Evolutionary conservation across 108 stramenopile species (phyloP).

Genomic region (Licmophora abbreviata): DNA sequence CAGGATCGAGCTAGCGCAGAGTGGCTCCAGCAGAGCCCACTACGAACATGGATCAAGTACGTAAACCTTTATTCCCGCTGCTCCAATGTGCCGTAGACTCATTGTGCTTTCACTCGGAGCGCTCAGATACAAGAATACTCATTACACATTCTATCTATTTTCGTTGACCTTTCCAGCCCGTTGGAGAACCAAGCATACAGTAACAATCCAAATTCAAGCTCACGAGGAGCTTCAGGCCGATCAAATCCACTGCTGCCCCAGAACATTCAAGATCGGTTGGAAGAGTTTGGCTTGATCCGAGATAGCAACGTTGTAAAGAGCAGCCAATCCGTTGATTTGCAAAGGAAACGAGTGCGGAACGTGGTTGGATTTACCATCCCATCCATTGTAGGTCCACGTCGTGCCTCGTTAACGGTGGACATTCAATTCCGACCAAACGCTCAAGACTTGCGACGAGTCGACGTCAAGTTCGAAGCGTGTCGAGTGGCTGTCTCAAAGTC

Average conservation of each 20-base stretch:
- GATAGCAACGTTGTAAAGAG: conserved; percentile 29
- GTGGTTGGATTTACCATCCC: conserved; percentile 49
- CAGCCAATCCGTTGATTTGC: conserved; percentile 67
- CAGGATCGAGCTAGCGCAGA: conserved; percentile 37
- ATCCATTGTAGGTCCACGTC: conserved; percentile 16
- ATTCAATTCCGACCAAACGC: conserved; percentile 43
- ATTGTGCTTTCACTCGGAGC: no score
- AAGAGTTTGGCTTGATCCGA: conserved; percentile 48
- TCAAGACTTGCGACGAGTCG: conserved; percentile 44
- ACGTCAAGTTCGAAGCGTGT: conserved; percentile 71
- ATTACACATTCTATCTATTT: no score
- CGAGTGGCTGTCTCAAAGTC: conserved; percentile 37
- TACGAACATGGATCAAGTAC: conserved; percentile 48
- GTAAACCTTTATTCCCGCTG: conserved; percentile 2
- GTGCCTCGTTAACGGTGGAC: conserved; percentile 43
- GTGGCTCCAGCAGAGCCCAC: conserved; percentile 14
- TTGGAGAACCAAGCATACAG: conserved; percentile 81
- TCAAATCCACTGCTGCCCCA: conserved; percentile 62
- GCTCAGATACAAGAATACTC: no score
- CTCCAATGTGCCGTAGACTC: no score
- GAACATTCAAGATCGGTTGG: conserved; percentile 53
- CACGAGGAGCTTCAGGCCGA: conserved; percentile 15
- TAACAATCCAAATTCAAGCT: conserved; percentile 48
- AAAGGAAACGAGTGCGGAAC: conserved; percentile 54
- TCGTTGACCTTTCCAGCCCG: conserved; percentile 40